phyloP scores from a whole-genome alignment of 345 rosid genomes.

The Clausena lansium region DNA sequence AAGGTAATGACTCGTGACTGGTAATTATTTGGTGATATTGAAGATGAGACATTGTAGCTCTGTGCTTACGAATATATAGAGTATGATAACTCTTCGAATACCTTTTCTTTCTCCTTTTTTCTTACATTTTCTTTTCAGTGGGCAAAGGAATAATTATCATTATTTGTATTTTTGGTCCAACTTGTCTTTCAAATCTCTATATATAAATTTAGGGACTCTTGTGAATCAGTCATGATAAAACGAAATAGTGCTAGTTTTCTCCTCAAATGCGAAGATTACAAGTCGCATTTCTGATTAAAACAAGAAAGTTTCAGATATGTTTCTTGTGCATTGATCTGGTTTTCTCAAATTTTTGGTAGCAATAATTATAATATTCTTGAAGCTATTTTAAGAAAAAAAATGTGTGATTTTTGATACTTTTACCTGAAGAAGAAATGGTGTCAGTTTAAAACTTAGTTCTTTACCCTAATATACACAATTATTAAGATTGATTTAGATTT shows the following conservation, averaged over 20 bases:
- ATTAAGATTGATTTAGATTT: neutral
- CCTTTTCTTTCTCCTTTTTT: neutral
- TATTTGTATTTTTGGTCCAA: neutral
- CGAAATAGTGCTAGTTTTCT: neutral
- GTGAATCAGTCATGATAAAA: neutral
- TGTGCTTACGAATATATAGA: neutral
- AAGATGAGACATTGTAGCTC: neutral
- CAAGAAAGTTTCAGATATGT: neutral
- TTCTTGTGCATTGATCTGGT: slow-evolving; percentile 1
- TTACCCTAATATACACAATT: neutral
- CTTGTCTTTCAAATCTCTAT: slow-evolving; percentile 1
- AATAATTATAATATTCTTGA: neutral
- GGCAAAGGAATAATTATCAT: neutral
- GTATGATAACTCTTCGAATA: neutral
- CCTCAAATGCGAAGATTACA: neutral
- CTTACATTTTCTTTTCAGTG: neutral
- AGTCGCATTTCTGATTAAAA: neutral
- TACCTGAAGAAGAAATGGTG: neutral
- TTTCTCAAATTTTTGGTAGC: neutral
- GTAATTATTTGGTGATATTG: neutral
- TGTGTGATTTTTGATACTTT: neutral
- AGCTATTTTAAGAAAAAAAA: neutral
- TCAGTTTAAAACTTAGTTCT: neutral
- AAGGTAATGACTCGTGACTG: slow-evolving; percentile 30
- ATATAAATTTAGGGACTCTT: neutral